These are phyloP conservation scores for Apiotrichum domesticum DNA, from an alignment of 1,284 basidiomycete species.

Conservation along the genomic window DNA sequence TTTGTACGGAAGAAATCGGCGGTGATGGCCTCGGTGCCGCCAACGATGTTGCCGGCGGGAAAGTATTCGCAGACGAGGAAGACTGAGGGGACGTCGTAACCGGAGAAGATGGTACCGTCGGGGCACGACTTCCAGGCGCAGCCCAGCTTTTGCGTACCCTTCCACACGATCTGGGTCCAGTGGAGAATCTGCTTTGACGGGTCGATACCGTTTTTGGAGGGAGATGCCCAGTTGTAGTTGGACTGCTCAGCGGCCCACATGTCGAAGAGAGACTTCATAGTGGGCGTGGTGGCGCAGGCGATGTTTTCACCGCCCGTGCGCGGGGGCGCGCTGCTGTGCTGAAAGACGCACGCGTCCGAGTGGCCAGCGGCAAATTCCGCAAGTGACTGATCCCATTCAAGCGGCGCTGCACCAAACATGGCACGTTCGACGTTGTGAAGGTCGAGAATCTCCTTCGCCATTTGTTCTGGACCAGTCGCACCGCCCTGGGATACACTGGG, in stretches of 20 bases:
- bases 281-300: constrained; percentile 27
- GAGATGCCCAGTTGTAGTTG: constrained; percentile 23
- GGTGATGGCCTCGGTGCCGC: not conserved
- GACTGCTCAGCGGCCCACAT: constrained; percentile 36
- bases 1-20: constrained; percentile 13
- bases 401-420: constrained; percentile 21
- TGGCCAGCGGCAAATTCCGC: constrained; percentile 6
- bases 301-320: constrained; percentile 8
- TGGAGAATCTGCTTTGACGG: constrained; percentile 21
- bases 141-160: constrained; percentile 35
- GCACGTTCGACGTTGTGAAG: constrained; percentile 38
- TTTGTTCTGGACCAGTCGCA: constrained; percentile 1
- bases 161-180: constrained; percentile 44
- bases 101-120: constrained; percentile 22
- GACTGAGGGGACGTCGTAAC: constrained; percentile 8
- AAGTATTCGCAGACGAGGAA: constrained; percentile 27
- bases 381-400: constrained; percentile 10
- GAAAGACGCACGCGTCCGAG: constrained; percentile 1
- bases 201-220: constrained; percentile 13
- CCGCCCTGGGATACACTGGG: constrained; percentile 5
- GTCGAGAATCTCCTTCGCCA: constrained; percentile 18
- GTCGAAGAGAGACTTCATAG: constrained; percentile 24
- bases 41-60: constrained; percentile 21
- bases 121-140: constrained; percentile 29
- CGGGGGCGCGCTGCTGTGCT: not conserved